Conservation (phyloP, 2,329 filamentous ascomycete species). For the Chaetomiaceae sp. region DNA sequence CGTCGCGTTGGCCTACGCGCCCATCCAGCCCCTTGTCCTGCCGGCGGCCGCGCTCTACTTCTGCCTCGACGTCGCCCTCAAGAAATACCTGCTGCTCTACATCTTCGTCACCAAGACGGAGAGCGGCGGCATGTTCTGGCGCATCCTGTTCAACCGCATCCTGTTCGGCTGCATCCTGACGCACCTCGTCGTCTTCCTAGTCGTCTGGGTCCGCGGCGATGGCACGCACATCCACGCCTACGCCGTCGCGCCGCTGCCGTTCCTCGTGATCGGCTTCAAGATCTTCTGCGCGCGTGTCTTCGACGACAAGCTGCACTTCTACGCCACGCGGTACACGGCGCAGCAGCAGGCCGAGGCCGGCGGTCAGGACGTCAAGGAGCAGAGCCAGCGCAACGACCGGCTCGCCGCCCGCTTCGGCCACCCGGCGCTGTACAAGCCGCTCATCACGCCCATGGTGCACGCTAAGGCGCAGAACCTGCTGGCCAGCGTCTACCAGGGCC, state of each 20-base stretch:
- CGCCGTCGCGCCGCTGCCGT: conserved; percentile 64
- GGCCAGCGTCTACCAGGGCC: conserved; percentile 77
- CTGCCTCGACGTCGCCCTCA: conserved; percentile 75
- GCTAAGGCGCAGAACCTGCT: conserved; percentile 83
- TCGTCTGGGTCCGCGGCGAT: conserved; percentile 65
- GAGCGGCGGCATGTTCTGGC: conserved; percentile 90
- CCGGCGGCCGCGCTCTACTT: conserved; percentile 88
- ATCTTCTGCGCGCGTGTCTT: conserved; percentile 70
- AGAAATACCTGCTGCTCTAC: conserved; percentile 92
- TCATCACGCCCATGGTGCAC: conserved; percentile 94
- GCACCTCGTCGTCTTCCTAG: conserved; percentile 70
- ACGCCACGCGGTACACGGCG: conserved; percentile 57
- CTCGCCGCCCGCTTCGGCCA: conserved; percentile 79
- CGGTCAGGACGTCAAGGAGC: conserved; percentile 44
- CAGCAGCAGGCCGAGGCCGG: conserved; percentile 40
- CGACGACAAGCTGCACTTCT: conserved; percentile 75
- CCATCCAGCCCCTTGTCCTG: conserved; percentile 80
- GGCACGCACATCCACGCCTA: conserved; percentile 56
- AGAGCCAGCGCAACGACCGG: conserved; percentile 56
- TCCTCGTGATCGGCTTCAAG: conserved; percentile 80
- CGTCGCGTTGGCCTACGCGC: conserved; percentile 76
- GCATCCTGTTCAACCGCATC: conserved; percentile 85
- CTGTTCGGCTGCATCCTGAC: conserved; percentile 74
- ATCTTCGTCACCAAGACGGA: conserved; percentile 96
- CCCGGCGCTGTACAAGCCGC: conserved; percentile 78